Conservation (phyloP, 805 yeast species). For the Kazachstania viticola region DNA sequence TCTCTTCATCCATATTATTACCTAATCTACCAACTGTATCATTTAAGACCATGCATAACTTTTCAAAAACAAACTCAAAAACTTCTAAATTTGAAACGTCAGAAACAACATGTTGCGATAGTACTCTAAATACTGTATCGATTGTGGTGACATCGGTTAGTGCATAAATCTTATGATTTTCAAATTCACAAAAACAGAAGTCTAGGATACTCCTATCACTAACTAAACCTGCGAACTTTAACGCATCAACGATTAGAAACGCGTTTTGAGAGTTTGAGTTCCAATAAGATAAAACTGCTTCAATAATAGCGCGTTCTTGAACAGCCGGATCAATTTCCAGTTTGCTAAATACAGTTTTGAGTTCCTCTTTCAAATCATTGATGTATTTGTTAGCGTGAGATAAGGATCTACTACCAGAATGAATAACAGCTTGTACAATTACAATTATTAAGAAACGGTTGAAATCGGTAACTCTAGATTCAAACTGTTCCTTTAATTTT, state of each 20-base stretch:
- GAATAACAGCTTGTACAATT: constrained; percentile 60
- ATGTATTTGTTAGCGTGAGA: constrained; percentile 59
- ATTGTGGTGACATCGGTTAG: constrained; percentile 35
- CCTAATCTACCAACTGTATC: constrained; percentile 12
- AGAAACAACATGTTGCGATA: constrained; percentile 15
- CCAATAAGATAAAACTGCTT: constrained; percentile 55
- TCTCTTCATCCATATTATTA: constrained; percentile 7
- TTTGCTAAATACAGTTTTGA: constrained; percentile 26
- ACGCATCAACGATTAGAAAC: constrained; percentile 42
- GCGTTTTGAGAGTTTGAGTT: constrained; percentile 54
- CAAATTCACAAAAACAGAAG: constrained; percentile 27
- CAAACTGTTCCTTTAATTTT: constrained; percentile 22
- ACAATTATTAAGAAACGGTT: constrained; percentile 44
- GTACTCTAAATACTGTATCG: constrained; percentile 32
- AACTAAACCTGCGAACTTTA: constrained; percentile 37
- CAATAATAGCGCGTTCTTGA: constrained; percentile 36
- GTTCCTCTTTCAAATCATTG: constrained; percentile 28
- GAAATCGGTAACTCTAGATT: constrained; percentile 24
- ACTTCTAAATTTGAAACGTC: constrained; percentile 17
- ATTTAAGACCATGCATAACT: constrained; percentile 14
- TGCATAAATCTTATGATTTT: constrained; percentile 23
- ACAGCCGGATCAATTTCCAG: constrained; percentile 20
- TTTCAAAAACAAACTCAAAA: constrained; percentile 23
- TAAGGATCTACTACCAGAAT: constrained; percentile 79
- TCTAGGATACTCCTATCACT: constrained; percentile 31